Evolutionary conservation across 1,284 basidiomycete genomes (phyloP), one percentile per base, ranked within the genome.

Genomic region (Amylostereum areolatum): DNA sequence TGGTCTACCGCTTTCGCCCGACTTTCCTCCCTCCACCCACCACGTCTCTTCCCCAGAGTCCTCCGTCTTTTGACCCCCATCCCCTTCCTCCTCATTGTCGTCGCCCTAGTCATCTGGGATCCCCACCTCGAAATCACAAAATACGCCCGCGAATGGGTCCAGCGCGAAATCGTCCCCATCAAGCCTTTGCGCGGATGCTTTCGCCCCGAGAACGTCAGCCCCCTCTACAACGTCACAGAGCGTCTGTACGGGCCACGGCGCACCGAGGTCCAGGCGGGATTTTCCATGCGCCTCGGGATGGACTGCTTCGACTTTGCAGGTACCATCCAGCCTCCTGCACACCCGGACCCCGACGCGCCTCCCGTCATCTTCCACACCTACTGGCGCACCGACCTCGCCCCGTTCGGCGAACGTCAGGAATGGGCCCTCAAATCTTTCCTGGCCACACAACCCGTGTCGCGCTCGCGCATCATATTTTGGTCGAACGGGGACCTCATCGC

Each of bases 281-380:
- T 91, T 46, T 73, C 80, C 0, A 72, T 95, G 70, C 75, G 80
- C 47, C 73, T 89, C 57, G 91, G 90, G 24, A 72, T 90, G 71
- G 85, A 92, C 61, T 97, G 93, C 66, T 95, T 92, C 64, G 83
- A 90, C 62, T 90, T 92, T 63, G 86, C 92, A 0, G 83, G 84
- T 9, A 91, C 89, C 9, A 75, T 95, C 36, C 74, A 73, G 53
- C 61, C 39, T 35, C 52, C 29, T 52, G 57, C 10, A 11, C 43
- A 49, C 6, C 42, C 53, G 3, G 11, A 12, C 9, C 34, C 45
- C 2, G 35, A 46, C 6, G 50, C 48, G 39, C 34, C 62, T 43
- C 55, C 60, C 52, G 59, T 69, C 12, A 70, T 31, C 40, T 48
- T 94, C 81, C 63, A 93, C 96, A 88, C 90, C 0, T 96, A 96